phyloP scores from a whole-genome alignment of 78 protist genomes.

The Fonticula alba region DNA sequence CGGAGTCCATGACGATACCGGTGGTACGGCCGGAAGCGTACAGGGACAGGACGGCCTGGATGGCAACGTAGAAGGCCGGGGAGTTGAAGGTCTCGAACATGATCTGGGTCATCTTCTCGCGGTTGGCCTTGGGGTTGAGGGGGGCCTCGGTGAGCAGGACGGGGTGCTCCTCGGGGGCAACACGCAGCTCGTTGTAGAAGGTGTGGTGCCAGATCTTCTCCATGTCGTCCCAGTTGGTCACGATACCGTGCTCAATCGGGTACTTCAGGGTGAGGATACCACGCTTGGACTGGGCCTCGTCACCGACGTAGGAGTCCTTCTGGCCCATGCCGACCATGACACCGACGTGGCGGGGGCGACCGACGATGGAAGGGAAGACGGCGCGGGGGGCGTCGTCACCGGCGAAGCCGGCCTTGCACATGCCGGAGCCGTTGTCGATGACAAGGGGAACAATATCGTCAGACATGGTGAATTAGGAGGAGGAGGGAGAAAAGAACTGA shows the following conservation, averaged over 20 bases:
- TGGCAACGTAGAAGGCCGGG: slow-evolving; percentile 62
- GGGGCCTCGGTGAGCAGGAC: slow-evolving; percentile 90
- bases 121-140: slow-evolving; percentile 86
- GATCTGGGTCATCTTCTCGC: slow-evolving; percentile 82
- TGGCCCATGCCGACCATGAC: slow-evolving; percentile 66
- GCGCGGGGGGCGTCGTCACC: slow-evolving; percentile 77
- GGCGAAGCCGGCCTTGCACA: slow-evolving; percentile 87
- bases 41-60: slow-evolving; percentile 74
- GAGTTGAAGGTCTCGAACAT: slow-evolving; percentile 92
- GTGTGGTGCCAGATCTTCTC: slow-evolving; percentile 92
- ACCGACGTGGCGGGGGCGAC: slow-evolving; percentile 62
- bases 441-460: slow-evolving; percentile 35
- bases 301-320: slow-evolving; percentile 73
- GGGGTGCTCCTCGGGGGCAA: slow-evolving; percentile 89
- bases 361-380: slow-evolving; percentile 65
- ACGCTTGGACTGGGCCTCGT: slow-evolving; percentile 75
- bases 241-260: slow-evolving; percentile 96
- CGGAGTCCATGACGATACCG: slow-evolving; percentile 89
- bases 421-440: slow-evolving; percentile 84
- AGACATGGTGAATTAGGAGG: neutral
- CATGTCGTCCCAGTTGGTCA: slow-evolving; percentile 96
- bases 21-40: slow-evolving; percentile 71
- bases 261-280: slow-evolving; percentile 61
- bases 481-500: too few species aligned
- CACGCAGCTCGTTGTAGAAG: slow-evolving; percentile 81